Evolutionary conservation across 768 basidiomycete species (phyloP), one percentile per base, ranked within the genome.

Genomic region (Termitomyces sp.): DNA sequence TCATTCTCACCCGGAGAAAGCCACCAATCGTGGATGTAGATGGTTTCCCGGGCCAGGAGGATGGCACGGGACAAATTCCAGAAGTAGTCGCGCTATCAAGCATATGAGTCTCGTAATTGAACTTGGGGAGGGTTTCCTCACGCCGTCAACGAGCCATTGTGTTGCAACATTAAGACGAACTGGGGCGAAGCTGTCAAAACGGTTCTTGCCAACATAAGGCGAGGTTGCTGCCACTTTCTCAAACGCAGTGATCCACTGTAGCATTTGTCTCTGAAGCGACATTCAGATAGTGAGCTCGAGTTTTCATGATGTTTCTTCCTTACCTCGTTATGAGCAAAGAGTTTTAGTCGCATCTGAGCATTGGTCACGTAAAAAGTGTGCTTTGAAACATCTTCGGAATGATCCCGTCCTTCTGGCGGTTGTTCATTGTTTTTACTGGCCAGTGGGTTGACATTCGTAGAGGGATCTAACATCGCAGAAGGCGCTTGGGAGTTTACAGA

Each of bases 11-110:
- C 88, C 3, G 92, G 93, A 23, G 92, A 92, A 22, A 94, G 74
- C 97, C 96, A 98, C 96, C 96, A 98, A 70, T 96, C 96, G 66
- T 98, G 97, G 35, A 98, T 97, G 66, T 94, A 95, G 52, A 97
- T 94, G 42, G 73, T 79, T 63, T 93, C 88, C 66, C 86, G 88
- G 0, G 96, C 96, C 61, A 97, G 79, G 23, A 91, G 76, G 44
- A 99, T 87, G 0, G 96, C 96, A 38, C 92, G 82, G 22, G 91
- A 92, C 22, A 99, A 73, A 65, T 95, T 96, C 97, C 96, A 99
- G 72, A 94, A 96, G 66, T 99, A 99, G 68, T 99, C 96, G 11
- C 96, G 86, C 90, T 95, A 56, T 27, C n/a, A 44, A 42, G 27
- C n/a, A 56, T 49, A 50, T 58, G 13, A 50, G 35, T 36, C 36